Evolutionary conservation across 2,329 filamentous ascomycete genomes (phyloP), one percentile per base, ranked within the genome.

Genomic region (Eutypa lata): DNA sequence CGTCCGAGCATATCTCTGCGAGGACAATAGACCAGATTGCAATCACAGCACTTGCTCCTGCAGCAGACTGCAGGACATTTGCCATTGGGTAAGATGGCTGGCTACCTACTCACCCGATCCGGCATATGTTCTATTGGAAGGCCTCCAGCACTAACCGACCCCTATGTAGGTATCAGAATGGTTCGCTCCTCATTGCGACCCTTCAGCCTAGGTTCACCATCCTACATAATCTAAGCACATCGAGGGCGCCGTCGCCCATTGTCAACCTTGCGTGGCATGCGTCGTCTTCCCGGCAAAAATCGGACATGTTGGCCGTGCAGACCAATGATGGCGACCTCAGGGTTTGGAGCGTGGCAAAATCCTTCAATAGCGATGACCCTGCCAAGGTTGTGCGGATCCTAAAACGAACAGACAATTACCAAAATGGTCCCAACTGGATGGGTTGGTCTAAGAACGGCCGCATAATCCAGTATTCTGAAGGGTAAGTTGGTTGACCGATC

Each of bases 381-480:
- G 92, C 92, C 35, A 93, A 92, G 65, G 89, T 97, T 7, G 95
- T 97, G 54, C 82, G 94, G 57, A 87, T 95, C 26, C 75, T 99
- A 47, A 93, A 90, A 69, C 82, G 89, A 62, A 86, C 86, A 7
- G 91, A 96, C 56, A 86, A 86, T 59, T 86, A 82, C 60, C 76
- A 84, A 33, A 74, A 84, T 2, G 91, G 91, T 1, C 88, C 90
- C 37, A 96, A 96, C 68, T 99, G 94, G 94, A 92, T 97, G 78
- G 89, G 86, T 19, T 99, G 94, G 94, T 97, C 94, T 0, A 97
- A 97, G 74, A 97, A 96, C 74, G 94, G 94, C 38, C 88, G 92
- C 60, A 91, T 99, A 59, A 86, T 99, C 58, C 94, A 99, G 72
- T 92, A 86, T 71, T 89, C 90, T 5, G 91, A 97, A 72, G 86